A percentile compares a stretch with the other conserved stretches of the same genome.
These are phyloP conservation scores for Castanea sativa DNA, from an alignment of 306 rosid species.

Conservation along the genomic window DNA sequence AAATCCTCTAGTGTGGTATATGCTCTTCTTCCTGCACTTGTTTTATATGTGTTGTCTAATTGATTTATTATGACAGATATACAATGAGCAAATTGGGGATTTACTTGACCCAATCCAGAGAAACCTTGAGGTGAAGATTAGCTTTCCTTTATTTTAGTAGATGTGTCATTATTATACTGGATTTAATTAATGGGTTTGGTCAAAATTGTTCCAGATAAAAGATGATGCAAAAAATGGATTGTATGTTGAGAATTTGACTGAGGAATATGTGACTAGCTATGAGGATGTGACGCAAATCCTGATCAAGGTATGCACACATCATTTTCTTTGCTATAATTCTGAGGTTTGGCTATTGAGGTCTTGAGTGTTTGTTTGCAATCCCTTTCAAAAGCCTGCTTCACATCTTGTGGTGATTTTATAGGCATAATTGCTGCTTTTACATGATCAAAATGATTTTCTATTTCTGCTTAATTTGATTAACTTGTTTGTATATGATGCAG, in stretches of 20 bases:
- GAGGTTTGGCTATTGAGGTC: slow-evolving; percentile 5
- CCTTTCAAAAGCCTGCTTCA: too few relatives aligned
- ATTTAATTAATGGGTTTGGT: slow-evolving; percentile 14
- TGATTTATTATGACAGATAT: slow-evolving; percentile 30
- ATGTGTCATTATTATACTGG: not conserved
- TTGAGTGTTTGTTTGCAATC: not conserved
- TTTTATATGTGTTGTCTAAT: not conserved
- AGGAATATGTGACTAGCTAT: slow-evolving; percentile 85
- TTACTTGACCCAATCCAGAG: slow-evolving; percentile 55
- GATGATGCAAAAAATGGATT: slow-evolving; percentile 68
- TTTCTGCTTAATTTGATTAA: slow-evolving; percentile 1
- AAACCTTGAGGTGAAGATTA: slow-evolving; percentile 68
- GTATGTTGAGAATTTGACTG: slow-evolving; percentile 78
- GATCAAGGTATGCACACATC: slow-evolving; percentile 57
- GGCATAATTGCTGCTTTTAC: not conserved
- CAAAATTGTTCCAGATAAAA: slow-evolving; percentile 55
- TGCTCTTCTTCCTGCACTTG: slow-evolving; percentile 11
- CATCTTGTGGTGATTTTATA: not conserved
- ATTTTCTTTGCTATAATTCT: slow-evolving; percentile 1
- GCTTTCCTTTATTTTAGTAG: slow-evolving; percentile 6
- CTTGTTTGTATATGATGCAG: slow-evolving; percentile 41
- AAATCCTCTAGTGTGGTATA: not conserved
- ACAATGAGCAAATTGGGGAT: slow-evolving; percentile 55
- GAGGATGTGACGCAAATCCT: slow-evolving; percentile 89
- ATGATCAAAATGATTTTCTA: slow-evolving; percentile 4